Evolutionary conservation across 1,139 yeast species (phyloP).

Genomic region (Sugiyamaella novakii): DNA sequence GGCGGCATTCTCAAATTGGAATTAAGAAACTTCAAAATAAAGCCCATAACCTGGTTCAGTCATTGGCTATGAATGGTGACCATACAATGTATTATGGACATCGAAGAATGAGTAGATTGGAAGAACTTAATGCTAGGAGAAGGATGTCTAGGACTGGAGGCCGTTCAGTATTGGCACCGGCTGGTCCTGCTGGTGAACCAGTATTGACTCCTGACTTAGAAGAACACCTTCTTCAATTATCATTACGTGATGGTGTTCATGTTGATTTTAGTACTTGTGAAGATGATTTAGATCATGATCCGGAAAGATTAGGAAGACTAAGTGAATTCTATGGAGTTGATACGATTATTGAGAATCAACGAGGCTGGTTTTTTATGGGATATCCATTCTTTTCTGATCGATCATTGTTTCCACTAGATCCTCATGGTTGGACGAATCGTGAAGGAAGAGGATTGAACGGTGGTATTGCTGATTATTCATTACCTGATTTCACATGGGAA

Average conservation of each 20-base stretch:
- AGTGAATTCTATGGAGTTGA: constrained; percentile 28
- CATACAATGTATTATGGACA: constrained; percentile 10
- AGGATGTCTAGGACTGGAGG: neutral
- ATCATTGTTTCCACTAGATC: constrained; percentile 62
- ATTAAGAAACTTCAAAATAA: constrained; percentile 8
- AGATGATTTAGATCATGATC: constrained; percentile 15
- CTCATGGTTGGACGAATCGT: constrained; percentile 47
- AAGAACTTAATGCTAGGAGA: neutral
- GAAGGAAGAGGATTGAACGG: constrained; percentile 41
- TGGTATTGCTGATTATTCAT: constrained; percentile 51
- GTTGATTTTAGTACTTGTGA: constrained; percentile 4
- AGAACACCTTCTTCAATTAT: constrained; percentile 11
- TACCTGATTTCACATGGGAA: constrained; percentile 68
- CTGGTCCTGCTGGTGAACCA: constrained; percentile 4
- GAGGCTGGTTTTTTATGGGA: constrained; percentile 69
- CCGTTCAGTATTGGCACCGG: neutral
- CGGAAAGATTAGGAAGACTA: constrained; percentile 3
- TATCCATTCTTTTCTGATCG: constrained; percentile 59
- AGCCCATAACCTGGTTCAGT: constrained; percentile 10
- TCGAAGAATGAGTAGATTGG: constrained; percentile 3
- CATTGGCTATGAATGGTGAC: constrained; percentile 1
- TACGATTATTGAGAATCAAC: constrained; percentile 60
- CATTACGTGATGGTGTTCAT: neutral
- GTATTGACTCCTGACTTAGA: constrained; percentile 10
- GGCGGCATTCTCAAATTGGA: constrained; percentile 3